phyloP scores from a whole-genome alignment of 345 rosid species.

The Angophora floribunda region DNA sequence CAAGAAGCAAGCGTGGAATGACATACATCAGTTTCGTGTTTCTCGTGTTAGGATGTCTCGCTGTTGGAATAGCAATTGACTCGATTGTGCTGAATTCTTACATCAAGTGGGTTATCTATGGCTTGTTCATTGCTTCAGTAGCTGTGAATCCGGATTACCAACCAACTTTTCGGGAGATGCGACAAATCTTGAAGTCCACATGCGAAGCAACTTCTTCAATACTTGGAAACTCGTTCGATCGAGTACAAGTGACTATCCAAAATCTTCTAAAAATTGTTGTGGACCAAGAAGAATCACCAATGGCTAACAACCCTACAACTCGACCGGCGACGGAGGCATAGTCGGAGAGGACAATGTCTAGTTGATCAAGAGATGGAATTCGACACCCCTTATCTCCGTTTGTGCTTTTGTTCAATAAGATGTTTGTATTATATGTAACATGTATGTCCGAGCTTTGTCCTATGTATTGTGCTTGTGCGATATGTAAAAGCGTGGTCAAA shows the following conservation, averaged over 20 bases:
- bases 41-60: neutral
- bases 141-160: neutral
- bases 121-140: neutral
- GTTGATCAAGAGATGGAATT: neutral
- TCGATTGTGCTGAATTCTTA: neutral
- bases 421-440: neutral
- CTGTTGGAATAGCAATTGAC: neutral
- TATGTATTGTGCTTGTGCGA: neutral
- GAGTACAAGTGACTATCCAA: neutral
- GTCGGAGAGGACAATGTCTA: neutral
- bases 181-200: neutral
- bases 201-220: neutral
- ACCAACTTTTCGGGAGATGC: neutral
- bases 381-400: neutral
- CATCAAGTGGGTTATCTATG: neutral
- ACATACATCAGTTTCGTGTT: neutral
- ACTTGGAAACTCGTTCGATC: neutral
- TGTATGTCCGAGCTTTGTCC: too few relatives aligned
- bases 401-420: neutral
- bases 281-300: neutral
- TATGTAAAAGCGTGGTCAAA: neutral
- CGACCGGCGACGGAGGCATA: neutral
- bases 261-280: neutral
- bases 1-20: neutral
- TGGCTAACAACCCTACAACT: neutral